A percentile compares a stretch with the other conserved stretches of the same genome.
These are phyloP conservation scores for Taphrina wiesneri DNA, from an alignment of 1,139 yeast species.

Conservation along the genomic window DNA sequence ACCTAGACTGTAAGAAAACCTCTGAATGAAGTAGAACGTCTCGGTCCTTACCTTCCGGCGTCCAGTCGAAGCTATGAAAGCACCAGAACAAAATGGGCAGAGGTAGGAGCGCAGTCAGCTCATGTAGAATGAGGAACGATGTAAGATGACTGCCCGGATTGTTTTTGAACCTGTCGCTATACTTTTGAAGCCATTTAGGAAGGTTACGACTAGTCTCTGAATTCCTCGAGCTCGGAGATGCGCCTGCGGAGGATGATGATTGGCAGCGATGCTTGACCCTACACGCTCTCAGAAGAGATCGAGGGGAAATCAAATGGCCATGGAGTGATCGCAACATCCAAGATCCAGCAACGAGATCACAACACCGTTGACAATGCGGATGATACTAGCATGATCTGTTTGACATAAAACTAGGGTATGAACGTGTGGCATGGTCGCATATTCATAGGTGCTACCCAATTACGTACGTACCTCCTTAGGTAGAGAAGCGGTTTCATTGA, in stretches of 20 bases:
- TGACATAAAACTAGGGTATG: no score
- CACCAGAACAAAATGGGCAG: slow-evolving; percentile 30
- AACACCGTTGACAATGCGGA: neutral
- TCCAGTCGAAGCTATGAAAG: slow-evolving; percentile 34
- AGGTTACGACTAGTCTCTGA: neutral
- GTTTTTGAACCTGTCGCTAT: slow-evolving; percentile 23
- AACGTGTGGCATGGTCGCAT: no score
- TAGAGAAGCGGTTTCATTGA: neutral
- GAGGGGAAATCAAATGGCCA: neutral
- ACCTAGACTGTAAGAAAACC: neutral
- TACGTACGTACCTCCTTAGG: no score
- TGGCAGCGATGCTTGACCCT: neutral
- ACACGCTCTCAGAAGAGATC: neutral
- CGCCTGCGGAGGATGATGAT: neutral
- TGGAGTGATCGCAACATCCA: neutral
- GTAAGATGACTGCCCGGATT: slow-evolving; percentile 28
- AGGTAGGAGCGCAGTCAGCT: slow-evolving; percentile 30
- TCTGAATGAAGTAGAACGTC: neutral
- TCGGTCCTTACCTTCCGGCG: slow-evolving; percentile 18
- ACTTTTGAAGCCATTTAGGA: slow-evolving; percentile 24
- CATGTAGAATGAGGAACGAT: slow-evolving; percentile 29
- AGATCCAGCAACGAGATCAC: neutral
- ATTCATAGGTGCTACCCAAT: no score
- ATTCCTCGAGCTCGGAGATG: neutral
- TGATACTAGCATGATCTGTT: no score